These are phyloP conservation scores for Sarocladiaceae sp. DNA, from an alignment of 2,329 filamentous ascomycete species.

Conservation along the genomic window DNA sequence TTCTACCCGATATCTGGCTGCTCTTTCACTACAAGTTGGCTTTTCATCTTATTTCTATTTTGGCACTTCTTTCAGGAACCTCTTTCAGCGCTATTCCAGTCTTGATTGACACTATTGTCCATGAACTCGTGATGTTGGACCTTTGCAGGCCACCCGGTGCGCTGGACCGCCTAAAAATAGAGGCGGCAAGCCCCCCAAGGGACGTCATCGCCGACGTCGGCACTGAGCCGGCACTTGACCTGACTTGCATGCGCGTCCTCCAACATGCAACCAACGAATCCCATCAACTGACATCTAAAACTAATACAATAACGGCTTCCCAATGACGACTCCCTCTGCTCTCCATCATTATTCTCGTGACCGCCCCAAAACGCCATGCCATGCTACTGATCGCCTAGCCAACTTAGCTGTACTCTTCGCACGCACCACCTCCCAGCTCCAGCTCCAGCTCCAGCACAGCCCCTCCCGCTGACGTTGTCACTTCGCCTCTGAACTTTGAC, in stretches of 20 bases:
- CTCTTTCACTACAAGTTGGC: too few species aligned
- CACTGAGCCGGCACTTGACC: constrained; percentile 8
- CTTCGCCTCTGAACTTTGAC: not conserved
- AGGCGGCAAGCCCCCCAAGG: not conserved
- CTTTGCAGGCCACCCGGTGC: too few species aligned
- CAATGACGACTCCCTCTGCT: too few species aligned
- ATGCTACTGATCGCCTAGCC: not conserved
- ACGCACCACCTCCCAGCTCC: not conserved
- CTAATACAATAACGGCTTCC: too few species aligned
- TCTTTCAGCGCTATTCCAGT: too few species aligned
- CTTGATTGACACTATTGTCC: too few species aligned
- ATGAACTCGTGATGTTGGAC: not conserved
- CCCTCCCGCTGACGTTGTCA: constrained; percentile 10
- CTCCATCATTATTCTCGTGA: too few species aligned
- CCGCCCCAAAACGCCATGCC: constrained; percentile 1
- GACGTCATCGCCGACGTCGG: constrained; percentile 4
- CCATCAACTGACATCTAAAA: too few species aligned
- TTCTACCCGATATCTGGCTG: too few species aligned
- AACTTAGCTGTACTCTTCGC: not conserved
- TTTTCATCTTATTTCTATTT: too few species aligned
- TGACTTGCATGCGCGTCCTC: not conserved
- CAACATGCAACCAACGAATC: not conserved
- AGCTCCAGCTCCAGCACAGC: not conserved
- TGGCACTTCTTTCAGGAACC: too few species aligned
- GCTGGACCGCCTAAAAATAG: too few species aligned